Conservation (phyloP, 306 rosid species). For the Geum urbanum region DNA sequence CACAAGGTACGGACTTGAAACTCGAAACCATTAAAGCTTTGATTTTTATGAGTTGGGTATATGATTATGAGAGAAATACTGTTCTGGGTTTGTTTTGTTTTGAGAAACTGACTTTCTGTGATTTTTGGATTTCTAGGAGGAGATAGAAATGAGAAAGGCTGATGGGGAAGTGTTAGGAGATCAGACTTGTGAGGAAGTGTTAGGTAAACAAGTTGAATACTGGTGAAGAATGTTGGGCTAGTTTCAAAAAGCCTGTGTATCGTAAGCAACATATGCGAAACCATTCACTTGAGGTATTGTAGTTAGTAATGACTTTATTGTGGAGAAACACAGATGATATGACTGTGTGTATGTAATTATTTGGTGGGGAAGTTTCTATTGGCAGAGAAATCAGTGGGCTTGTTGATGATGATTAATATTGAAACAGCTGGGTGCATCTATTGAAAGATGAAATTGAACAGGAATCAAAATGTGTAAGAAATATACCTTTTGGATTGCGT, state of each 20-base stretch:
- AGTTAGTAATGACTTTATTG: no score
- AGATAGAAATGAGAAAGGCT: constrained; percentile 29
- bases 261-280: constrained; percentile 74
- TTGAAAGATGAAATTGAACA: constrained; percentile 41
- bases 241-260: constrained; percentile 66
- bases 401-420: no score
- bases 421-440: constrained; percentile 6
- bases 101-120: neutral
- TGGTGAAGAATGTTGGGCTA: constrained; percentile 59
- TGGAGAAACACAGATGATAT: no score
- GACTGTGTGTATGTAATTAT: no score
- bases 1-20: constrained; percentile 47
- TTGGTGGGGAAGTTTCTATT: no score
- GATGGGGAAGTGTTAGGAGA: constrained; percentile 25
- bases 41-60: neutral
- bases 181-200: no score
- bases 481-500: constrained; percentile 38
- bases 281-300: constrained; percentile 67
- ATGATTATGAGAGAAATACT: neutral
- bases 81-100: neutral
- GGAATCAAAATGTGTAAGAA: constrained; percentile 42
- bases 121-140: constrained; percentile 37
- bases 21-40: neutral
- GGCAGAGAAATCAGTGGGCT: no score
- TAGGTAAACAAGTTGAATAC: constrained; percentile 30